Evolutionary conservation across 1,139 yeast species (phyloP), one percentile per base, ranked within the genome.

Genomic region (Taphrina flavorubra): DNA sequence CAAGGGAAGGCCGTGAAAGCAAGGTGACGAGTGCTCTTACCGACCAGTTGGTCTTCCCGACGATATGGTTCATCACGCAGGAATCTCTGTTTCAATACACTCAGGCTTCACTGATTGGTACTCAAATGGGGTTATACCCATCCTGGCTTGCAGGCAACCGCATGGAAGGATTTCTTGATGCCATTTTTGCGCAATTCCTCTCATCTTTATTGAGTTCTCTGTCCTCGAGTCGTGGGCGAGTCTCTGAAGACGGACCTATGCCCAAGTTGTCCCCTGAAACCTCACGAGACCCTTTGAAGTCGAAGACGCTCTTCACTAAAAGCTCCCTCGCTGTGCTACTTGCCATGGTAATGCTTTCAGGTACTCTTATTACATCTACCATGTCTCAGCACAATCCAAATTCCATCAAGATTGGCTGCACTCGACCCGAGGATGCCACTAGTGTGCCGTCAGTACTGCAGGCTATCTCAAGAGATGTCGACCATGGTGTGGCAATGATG

Each of bases 361-460:
- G 53, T 11, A 11, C 14, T 25, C n/a, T 20, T 34, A 20, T 49
- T 10, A 6, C 36, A 11, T 20, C n/a, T 11, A 20, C 36, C 34
- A 11, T 49, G 36, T 11, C 34, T 20, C 34, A n/a, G 31, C 53
- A 49, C 34, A 49, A n/a, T 11, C 10, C 36, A 11, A 49, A 13
- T 18, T 14, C 42, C 8, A 16, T 53, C 40, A 31, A 53, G 16
- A 53, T 53, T 53, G 58, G 58, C 10, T 53, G 58, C 36, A 25
- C 42, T 7, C 58, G 58, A 5, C 58, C 58, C 13, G 11, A 31
- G 11, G 20, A 34, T 14, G 18, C 42, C 6, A 34, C 42, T 8
- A 36, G 42, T 34, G 34, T 25, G 2, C 6, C 46, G 6, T 56
- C 60, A n/a, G 60, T 56, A 3, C 49, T 56, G 20, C 40, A 37